Evolutionary conservation across 805 yeast genomes (phyloP).

Genomic region (Pichia nakasei): DNA sequence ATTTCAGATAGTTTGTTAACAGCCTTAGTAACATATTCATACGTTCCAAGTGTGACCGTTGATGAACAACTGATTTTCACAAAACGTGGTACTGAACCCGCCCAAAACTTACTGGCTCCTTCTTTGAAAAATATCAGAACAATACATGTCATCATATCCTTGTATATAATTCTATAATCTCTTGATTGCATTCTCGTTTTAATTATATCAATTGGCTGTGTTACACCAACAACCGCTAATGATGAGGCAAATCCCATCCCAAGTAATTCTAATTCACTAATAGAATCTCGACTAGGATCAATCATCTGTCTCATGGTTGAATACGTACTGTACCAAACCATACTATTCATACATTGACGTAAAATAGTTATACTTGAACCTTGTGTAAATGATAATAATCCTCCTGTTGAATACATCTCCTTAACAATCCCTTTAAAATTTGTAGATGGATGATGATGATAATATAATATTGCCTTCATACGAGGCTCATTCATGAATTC

Average conservation of each 20-base stretch:
- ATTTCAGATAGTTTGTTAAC: conserved; percentile 23
- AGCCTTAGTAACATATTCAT: conserved; percentile 46
- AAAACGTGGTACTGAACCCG: conserved; percentile 59
- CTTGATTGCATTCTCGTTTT: conserved; percentile 82
- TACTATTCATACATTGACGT: conserved; percentile 71
- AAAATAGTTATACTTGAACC: conserved; percentile 77
- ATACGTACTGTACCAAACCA: conserved; percentile 78
- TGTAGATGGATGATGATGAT: conserved; percentile 46
- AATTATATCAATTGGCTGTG: conserved; percentile 85
- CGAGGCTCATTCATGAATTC: conserved; percentile 1
- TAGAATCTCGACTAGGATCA: conserved; percentile 42
- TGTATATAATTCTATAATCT: conserved; percentile 48
- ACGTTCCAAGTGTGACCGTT: conserved; percentile 57
- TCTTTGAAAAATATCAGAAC: conserved; percentile 40
- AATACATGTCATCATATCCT: conserved; percentile 51
- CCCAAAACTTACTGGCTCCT: conserved; percentile 41
- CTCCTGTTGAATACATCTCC: conserved; percentile 67
- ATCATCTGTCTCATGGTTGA: conserved; percentile 65
- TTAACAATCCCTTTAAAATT: conserved; percentile 43
- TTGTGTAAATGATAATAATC: conserved; percentile 68
- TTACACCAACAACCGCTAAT: conserved; percentile 60
- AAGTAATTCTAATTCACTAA: conserved; percentile 28
- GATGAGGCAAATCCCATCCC: conserved; percentile 57
- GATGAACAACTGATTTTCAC: conserved; percentile 65
- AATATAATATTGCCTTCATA: conserved; percentile 21